These are phyloP conservation scores for Elymus sibiricus DNA, from an alignment of 176 grass and related monocot genomes.

Conservation along the genomic window DNA sequence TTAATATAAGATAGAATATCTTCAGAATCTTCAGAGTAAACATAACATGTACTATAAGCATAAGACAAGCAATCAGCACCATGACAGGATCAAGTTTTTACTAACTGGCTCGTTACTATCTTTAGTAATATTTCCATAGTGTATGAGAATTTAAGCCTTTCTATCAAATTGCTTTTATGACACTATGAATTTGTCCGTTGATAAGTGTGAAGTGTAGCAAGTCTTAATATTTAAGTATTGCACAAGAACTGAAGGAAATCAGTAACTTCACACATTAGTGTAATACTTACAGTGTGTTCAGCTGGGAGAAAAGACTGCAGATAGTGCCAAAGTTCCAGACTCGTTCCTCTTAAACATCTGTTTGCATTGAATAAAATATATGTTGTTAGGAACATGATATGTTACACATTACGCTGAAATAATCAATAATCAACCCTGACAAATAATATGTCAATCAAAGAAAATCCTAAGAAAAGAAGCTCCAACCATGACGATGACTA, in stretches of 20 bases:
- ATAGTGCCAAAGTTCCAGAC: conserved; percentile 71
- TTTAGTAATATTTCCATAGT: neutral
- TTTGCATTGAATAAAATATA: conserved; percentile 34
- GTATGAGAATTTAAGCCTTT: neutral
- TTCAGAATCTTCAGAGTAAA: conserved; percentile 1
- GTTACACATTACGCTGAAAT: neutral
- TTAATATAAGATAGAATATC: conserved; percentile 8
- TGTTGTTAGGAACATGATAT: neutral
- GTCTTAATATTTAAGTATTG: conserved; percentile 1
- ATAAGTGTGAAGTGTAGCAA: neutral
- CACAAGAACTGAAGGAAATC: neutral
- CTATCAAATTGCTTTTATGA: neutral
- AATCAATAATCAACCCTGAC: neutral
- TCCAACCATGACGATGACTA: too few relatives aligned
- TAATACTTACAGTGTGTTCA: conserved; percentile 80
- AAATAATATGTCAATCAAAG: neutral
- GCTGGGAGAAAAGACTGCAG: conserved; percentile 52
- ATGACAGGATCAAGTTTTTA: neutral
- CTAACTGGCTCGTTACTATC: neutral
- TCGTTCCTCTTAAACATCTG: conserved; percentile 76
- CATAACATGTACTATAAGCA: neutral
- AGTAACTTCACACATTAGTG: conserved; percentile 9
- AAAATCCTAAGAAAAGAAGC: too few relatives aligned
- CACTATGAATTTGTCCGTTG: neutral
- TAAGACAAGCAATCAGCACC: neutral